phyloP scores from a whole-genome alignment of 2,329 filamentous ascomycete species.

The Periconia digitata region DNA sequence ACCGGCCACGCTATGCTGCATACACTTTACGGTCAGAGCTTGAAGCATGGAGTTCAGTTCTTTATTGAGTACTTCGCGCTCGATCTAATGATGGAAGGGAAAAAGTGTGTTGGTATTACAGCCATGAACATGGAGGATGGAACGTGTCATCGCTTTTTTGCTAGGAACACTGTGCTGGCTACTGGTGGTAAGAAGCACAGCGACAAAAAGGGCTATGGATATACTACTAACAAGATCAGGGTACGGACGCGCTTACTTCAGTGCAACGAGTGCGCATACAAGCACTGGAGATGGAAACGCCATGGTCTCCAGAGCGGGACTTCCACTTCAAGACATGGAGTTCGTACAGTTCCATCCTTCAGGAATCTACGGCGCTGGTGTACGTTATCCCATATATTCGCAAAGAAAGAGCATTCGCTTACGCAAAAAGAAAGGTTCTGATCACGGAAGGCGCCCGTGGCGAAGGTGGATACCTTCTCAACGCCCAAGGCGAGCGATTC shows the following conservation, averaged over 20 bases:
- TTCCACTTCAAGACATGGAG: constrained; percentile 55
- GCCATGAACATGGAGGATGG: constrained; percentile 54
- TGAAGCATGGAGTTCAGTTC: constrained; percentile 53
- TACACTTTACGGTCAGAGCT: constrained; percentile 53
- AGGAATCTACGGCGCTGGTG: constrained; percentile 54
- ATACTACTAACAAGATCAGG: constrained; percentile 23
- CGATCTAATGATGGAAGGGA: constrained; percentile 53
- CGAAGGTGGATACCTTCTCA: constrained; percentile 55
- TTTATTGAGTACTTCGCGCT: constrained; percentile 56
- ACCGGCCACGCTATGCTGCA: constrained; percentile 55
- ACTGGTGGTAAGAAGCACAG: constrained; percentile 42
- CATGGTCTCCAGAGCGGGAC: constrained; percentile 52
- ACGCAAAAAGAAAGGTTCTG: constrained; percentile 29
- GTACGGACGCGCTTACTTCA: constrained; percentile 55
- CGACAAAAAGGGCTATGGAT: not conserved
- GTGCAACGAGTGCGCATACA: constrained; percentile 53
- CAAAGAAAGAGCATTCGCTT: not conserved
- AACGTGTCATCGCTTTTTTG: constrained; percentile 52
- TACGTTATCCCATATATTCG: constrained; percentile 16
- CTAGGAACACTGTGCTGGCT: constrained; percentile 51
- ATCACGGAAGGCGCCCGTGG: constrained; percentile 55
- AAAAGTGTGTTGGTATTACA: constrained; percentile 50
- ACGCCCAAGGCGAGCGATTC: constrained; percentile 52
- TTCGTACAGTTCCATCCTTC: constrained; percentile 56
- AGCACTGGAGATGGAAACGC: constrained; percentile 54